phyloP scores from a whole-genome alignment of 768 basidiomycete species.

The Ephemerocybe angulata region DNA sequence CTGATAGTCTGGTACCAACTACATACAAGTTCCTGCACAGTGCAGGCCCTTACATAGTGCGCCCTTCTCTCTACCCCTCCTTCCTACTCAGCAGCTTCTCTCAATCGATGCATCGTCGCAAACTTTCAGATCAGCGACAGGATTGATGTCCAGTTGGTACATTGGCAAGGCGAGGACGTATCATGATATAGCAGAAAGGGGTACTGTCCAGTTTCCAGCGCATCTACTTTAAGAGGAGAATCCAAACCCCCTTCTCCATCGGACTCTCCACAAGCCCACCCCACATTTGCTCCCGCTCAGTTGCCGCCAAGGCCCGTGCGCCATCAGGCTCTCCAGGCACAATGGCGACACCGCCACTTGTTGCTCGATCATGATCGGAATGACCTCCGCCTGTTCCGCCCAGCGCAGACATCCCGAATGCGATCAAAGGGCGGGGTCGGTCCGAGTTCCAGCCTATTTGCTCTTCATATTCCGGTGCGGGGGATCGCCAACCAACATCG shows the following conservation, averaged over 20 bases:
- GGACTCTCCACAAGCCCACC: slow-evolving; percentile 2
- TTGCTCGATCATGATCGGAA: background rate
- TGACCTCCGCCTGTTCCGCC: background rate
- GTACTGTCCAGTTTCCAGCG: background rate
- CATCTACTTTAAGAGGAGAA: background rate
- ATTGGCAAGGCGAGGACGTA: no score
- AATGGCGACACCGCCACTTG: background rate
- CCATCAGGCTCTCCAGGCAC: background rate
- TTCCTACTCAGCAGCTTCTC: no score
- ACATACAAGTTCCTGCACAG: no score
- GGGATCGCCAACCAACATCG: background rate
- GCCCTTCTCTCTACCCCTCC: no score
- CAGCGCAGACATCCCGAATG: background rate
- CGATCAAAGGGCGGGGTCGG: background rate
- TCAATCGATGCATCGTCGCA: no score
- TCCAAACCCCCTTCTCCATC: slow-evolving; percentile 1
- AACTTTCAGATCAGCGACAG: no score
- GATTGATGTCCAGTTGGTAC: no score
- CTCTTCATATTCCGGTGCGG: background rate
- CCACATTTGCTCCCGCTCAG: no score
- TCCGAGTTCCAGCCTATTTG: background rate
- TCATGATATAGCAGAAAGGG: no score
- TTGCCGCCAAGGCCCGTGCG: background rate
- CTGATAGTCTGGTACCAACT: no score
- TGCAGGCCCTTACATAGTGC: no score